Evolutionary conservation across 73 alveolate species (phyloP).

Genomic region (Blepharisma stoltei): DNA sequence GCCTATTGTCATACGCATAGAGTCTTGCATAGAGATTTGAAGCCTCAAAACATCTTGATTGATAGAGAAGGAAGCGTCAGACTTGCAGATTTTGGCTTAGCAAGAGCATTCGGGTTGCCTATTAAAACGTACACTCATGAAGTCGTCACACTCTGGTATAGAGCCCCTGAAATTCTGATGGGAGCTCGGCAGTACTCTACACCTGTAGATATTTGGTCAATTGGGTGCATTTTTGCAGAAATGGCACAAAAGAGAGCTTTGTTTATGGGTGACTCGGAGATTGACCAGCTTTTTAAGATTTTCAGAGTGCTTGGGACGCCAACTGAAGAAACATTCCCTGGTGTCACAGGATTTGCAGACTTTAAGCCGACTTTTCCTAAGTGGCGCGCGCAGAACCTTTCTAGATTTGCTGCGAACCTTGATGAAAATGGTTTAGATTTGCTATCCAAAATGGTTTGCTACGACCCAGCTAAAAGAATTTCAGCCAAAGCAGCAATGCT

Average conservation of each 20-base stretch:
- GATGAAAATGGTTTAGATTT: constrained; percentile 78
- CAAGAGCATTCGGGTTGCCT: constrained; percentile 92
- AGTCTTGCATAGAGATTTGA: constrained; percentile 81
- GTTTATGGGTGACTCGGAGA: constrained; percentile 89
- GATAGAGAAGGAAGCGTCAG: constrained; percentile 72
- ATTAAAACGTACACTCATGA: constrained; percentile 82
- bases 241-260: constrained; percentile 85
- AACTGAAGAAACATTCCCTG: constrained; percentile 62
- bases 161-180: constrained; percentile 93
- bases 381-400: constrained; percentile 44
- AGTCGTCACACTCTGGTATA: constrained; percentile 93
- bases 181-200: constrained; percentile 74
- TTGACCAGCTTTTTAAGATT: constrained; percentile 76
- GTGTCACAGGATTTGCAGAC: constrained; percentile 61
- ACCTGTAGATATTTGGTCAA: constrained; percentile 96
- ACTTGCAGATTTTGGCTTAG: constrained; percentile 93
- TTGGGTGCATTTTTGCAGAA: constrained; percentile 97
- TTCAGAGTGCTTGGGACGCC: constrained; percentile 89
- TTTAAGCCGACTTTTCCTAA: constrained; percentile 78
- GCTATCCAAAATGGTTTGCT: constrained; percentile 69
- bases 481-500: constrained; percentile 83
- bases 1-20: constrained; percentile 81
- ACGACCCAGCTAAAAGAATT: constrained; percentile 91
- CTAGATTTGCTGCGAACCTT: constrained; percentile 45
- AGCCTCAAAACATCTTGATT: constrained; percentile 79